Evolutionary conservation across 2,329 filamentous ascomycete genomes (phyloP).

Genomic region (Hymenotorrendiella dingleyae): DNA sequence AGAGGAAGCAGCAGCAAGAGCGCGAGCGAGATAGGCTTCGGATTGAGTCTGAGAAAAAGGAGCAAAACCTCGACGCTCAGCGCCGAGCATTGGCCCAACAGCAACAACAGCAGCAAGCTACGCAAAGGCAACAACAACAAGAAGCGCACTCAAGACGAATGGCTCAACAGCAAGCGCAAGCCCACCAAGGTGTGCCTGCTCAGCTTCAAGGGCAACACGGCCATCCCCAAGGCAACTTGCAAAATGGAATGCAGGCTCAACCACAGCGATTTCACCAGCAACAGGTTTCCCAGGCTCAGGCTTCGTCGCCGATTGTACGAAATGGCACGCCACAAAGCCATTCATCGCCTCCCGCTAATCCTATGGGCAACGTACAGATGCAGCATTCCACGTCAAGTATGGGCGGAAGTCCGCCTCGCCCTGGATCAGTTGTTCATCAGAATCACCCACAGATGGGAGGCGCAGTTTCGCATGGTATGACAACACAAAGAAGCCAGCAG

Average conservation of each 20-base stretch:
- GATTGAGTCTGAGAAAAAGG: conserved; percentile 27
- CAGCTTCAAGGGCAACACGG: conserved; percentile 38
- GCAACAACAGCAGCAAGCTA: conserved; percentile 30
- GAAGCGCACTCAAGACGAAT: conserved; percentile 29
- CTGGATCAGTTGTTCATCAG: conserved; percentile 57
- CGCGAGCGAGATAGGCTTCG: conserved; percentile 40
- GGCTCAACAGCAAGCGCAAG: conserved; percentile 10
- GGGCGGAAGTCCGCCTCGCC: conserved; percentile 61
- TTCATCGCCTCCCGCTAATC: conserved; percentile 60
- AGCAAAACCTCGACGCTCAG: conserved; percentile 30
- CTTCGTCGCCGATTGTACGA: conserved; percentile 61
- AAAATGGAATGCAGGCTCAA: conserved; percentile 33
- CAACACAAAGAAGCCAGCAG: conserved; percentile 58
- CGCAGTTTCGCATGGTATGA: conserved; percentile 58
- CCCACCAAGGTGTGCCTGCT: conserved; percentile 27
- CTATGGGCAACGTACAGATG: conserved; percentile 46
- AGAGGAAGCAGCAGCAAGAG: conserved; percentile 42
- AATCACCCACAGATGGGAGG: conserved; percentile 50
- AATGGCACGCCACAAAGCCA: conserved; percentile 58
- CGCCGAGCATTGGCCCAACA: conserved; percentile 35
- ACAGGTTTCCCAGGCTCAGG: conserved; percentile 52
- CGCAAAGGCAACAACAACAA: conserved; percentile 13
- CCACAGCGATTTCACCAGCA: conserved; percentile 37
- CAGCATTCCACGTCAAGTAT: conserved; percentile 61
- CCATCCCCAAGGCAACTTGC: conserved; percentile 39